phyloP scores from a whole-genome alignment of 805 yeast genomes.

The Saturnispora bothae region DNA sequence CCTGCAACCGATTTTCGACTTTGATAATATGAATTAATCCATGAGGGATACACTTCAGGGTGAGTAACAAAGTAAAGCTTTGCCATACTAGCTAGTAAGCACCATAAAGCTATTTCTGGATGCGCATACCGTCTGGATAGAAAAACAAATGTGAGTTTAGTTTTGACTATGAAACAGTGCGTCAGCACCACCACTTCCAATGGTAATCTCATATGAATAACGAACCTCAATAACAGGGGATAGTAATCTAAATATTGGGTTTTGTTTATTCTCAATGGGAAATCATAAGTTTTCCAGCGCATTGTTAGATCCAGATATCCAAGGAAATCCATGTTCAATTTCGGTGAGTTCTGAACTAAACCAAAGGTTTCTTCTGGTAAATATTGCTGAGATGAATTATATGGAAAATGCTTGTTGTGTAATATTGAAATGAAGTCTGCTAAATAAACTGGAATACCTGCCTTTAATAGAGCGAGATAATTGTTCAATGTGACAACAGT shows the following conservation, averaged over 20 bases:
- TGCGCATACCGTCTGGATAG: conserved; percentile 7
- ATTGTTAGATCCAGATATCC: neutral
- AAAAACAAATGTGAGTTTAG: conserved; percentile 11
- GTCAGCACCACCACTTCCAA: conserved; percentile 35
- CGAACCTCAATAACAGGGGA: conserved; percentile 32
- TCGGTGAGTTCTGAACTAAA: conserved; percentile 1
- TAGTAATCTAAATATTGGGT: conserved; percentile 20
- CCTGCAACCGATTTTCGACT: neutral
- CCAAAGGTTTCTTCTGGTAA: conserved; percentile 14
- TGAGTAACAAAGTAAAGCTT: conserved; percentile 24
- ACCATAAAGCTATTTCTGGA: conserved; percentile 32
- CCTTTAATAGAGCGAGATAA: conserved; percentile 40
- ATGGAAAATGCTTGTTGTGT: conserved; percentile 38
- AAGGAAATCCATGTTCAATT: neutral
- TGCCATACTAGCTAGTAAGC: conserved; percentile 25
- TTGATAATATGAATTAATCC: conserved; percentile 19
- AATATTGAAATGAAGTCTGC: conserved; percentile 37
- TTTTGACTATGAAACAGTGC: conserved; percentile 19
- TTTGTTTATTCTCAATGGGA: neutral
- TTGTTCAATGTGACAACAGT: conserved; percentile 28
- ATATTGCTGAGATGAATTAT: conserved; percentile 13
- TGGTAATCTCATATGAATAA: conserved; percentile 38
- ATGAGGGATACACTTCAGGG: conserved; percentile 17
- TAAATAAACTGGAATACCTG: conserved; percentile 40
- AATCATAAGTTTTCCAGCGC: neutral